Evolutionary conservation across 352 stramenopile genomes (phyloP).

Genomic region (Phytophthora pluvialis): DNA sequence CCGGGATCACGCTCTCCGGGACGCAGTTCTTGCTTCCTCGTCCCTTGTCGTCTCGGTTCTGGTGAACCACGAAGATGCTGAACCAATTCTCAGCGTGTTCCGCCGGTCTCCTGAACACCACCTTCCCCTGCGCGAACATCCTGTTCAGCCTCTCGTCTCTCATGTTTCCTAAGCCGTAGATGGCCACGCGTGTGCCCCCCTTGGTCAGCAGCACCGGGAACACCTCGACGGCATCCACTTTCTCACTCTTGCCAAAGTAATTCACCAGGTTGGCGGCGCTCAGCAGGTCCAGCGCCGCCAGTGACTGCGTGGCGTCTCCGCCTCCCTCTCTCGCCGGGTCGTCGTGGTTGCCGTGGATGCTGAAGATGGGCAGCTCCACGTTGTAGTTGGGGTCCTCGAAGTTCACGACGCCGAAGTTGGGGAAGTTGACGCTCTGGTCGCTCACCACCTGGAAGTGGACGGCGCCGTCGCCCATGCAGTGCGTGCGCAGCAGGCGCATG

Average conservation of each 20-base stretch:
- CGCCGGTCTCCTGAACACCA: conserved; percentile 92
- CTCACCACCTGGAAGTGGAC: conserved; percentile 91
- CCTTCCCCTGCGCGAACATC: conserved; percentile 97
- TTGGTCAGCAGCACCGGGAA: conserved; percentile 97
- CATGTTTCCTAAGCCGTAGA: conserved; percentile 99
- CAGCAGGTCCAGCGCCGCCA: conserved; percentile 97
- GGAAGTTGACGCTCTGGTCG: conserved; percentile 92
- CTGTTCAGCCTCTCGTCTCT: conserved; percentile 98
- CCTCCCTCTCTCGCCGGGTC: conserved; percentile 95
- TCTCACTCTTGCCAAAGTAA: conserved; percentile 97
- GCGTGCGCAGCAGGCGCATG: conserved; percentile 95
- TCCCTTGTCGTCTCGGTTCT: conserved; percentile 96
- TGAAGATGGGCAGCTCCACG: conserved; percentile 97
- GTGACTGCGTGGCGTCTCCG: conserved; percentile 62
- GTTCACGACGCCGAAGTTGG: conserved; percentile 93
- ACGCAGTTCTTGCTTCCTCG: conserved; percentile 97
- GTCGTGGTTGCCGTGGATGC: conserved; percentile 99
- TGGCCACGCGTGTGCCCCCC: conserved; percentile 93
- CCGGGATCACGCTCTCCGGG: conserved; percentile 97
- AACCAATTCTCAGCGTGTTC: conserved; percentile 92
- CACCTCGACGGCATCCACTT: conserved; percentile 95
- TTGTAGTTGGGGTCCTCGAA: conserved; percentile 97
- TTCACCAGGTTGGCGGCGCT: conserved; percentile 97
- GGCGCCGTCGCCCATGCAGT: conserved; percentile 93
- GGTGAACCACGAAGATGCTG: conserved; percentile 99